Base-by-base conservation (phyloP, 129 eudicot species). In the Flaveria ramosissima region DNA sequence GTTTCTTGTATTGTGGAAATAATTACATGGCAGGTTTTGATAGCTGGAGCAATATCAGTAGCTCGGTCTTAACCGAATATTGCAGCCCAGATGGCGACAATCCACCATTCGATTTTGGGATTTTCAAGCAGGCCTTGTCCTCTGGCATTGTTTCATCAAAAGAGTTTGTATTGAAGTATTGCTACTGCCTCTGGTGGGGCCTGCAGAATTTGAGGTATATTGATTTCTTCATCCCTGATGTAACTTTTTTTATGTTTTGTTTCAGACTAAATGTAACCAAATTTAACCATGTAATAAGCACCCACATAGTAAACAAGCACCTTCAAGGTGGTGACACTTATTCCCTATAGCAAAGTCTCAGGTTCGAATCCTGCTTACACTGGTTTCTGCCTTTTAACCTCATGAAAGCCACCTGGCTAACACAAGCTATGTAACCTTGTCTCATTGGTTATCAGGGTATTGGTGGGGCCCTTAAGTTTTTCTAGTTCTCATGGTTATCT, bases 131-230 rank as follows among this genome's bases (percentile, higher is more conserved):
- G 89, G 97, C 97, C 70, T 80, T 91, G 75, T 76, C 88, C 20
- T 90, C 97, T 7, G 90, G 82, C 73, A 91, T 90, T 36, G 92
- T 91, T 78, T 84, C 80, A 13, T 88, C 98, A 21, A 83, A 51
- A 14, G 72, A 75, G 21, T 93, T 93, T 82, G 56, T 89, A 55
- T 80, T 92, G 4, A 93, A 93, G 77, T 93, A 93, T 75, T 89
- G 88, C 73, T 93, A 90, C 80, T 93, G 98, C 79, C 86, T 93
- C 12, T 93, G 98, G 98, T 93, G 97, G 96, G 98, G 98, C 11
- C 89, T 93, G 71, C 98, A 93, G 72, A 90, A 93, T 80, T 78
- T 93, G 77, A 92, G 98, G 98, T 93, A 74, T 36, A 14, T 20
- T 23, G 39, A 77, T 67, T 63, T 72, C 42, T 72, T 45, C 61